Evolutionary conservation across 2,329 filamentous ascomycete genomes (phyloP), one percentile per base, ranked within the genome.

Genomic region (Chaetomium strumarium): DNA sequence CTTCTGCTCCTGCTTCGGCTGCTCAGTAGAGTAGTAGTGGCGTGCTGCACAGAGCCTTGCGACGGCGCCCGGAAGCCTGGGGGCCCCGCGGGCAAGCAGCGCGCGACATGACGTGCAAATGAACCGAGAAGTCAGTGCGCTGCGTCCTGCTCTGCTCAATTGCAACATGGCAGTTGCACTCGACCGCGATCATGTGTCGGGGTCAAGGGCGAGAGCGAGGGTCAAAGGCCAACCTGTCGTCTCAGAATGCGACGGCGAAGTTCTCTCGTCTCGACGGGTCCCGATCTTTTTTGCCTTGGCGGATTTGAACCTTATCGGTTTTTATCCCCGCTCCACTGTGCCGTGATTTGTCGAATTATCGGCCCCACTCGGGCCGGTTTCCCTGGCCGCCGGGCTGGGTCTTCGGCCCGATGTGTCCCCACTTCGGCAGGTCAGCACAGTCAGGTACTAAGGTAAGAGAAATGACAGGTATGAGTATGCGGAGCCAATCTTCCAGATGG

Each of bases 101-200:
- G 42, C 34, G 38, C 55, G 59, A 43, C 58, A 58, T 59, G 52
- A 50, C 55, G 55, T 51, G 55, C 59, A 58, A 45, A 61, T 49
- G 46, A 60, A 58, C 7, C 38, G 49, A 30, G 51, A 49, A 36
- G 36, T 50, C 12, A 55, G 38, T 44, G 52, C 37, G 39, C 49
- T 48, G 36, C 47, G 49, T 38, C 42, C 49, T 40, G 53, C 56
- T 16, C 49, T 51, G 39, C 39, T 42, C 49, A 61, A 39, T 53
- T 44, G 55, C 44, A 61, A 53, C 59, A 61, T 61, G 46, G 45
- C 52, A 45, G 40, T 12, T 38, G 11, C 43, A 29, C 43, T 42
- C 47, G 37, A 24, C 24, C 24, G 24, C 33, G 33, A 10, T 12
- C 4, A 10, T 3, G 5, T 34, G 33, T 14, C 33, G 33, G 14